Evolutionary conservation across 1,139 yeast genomes (phyloP).

Genomic region (Lodderomyces pseudojiufengensis): DNA sequence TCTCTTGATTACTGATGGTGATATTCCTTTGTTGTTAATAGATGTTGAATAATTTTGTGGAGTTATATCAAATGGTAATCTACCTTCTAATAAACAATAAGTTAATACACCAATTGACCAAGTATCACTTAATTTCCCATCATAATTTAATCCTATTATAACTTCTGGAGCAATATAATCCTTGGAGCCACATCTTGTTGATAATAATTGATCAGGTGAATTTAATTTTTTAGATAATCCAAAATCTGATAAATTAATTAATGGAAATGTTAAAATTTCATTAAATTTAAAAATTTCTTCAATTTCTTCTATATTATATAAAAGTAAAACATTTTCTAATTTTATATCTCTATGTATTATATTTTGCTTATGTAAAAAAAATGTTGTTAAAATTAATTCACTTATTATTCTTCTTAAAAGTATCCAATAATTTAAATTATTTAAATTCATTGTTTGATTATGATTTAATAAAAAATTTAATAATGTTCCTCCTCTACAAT

Average conservation of each 20-base stretch:
- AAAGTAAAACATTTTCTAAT: slow-evolving; percentile 72
- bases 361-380: slow-evolving; percentile 63
- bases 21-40: slow-evolving; percentile 22
- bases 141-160: slow-evolving; percentile 83
- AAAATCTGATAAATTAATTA: slow-evolving; percentile 77
- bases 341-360: slow-evolving; percentile 87
- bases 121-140: slow-evolving; percentile 84
- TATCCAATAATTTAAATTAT: slow-evolving; percentile 29
- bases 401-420: slow-evolving; percentile 60
- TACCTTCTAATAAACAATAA: slow-evolving; percentile 75
- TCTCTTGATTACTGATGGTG: slow-evolving; percentile 46
- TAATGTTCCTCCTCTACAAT: slow-evolving; percentile 81
- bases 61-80: slow-evolving; percentile 75
- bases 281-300: slow-evolving; percentile 7
- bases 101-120: slow-evolving; percentile 95
- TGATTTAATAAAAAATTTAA: slow-evolving; percentile 55
- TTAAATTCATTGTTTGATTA: slow-evolving; percentile 15
- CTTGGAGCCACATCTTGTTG: slow-evolving; percentile 92
- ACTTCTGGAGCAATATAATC: slow-evolving; percentile 95
- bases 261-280: slow-evolving; percentile 12
- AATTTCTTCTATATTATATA: slow-evolving; percentile 20
- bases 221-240: slow-evolving; percentile 75
- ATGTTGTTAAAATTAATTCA: slow-evolving; percentile 65
- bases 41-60: slow-evolving; percentile 12
- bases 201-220: slow-evolving; percentile 55